Evolutionary conservation across 805 yeast genomes (phyloP).

Genomic region (Candida vaughaniae): DNA sequence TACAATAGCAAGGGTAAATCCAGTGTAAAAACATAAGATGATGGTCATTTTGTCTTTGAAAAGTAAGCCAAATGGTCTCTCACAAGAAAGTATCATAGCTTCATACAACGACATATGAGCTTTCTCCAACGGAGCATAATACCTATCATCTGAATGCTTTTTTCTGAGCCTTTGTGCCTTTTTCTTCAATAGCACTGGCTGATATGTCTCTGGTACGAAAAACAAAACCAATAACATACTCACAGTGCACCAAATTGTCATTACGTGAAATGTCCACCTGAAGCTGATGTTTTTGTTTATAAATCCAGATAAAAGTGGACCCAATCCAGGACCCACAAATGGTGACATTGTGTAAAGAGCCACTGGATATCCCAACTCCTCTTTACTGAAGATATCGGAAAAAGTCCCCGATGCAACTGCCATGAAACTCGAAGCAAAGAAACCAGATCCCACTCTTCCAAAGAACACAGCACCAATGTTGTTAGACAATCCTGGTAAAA

Average conservation of each 20-base stretch:
- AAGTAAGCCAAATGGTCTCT: constrained; percentile 24
- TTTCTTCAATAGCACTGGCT: constrained; percentile 22
- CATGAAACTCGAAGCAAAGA: constrained; percentile 28
- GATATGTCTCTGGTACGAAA: constrained; percentile 30
- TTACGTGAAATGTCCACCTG: constrained; percentile 26
- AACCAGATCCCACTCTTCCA: constrained; percentile 27
- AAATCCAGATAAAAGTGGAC: constrained; percentile 29
- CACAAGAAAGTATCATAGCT: constrained; percentile 19
- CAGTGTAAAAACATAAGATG: constrained; percentile 37
- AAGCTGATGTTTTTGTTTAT: constrained; percentile 18
- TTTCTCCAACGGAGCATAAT: constrained; percentile 43
- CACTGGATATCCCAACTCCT: constrained; percentile 22
- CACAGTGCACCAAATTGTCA: constrained; percentile 22
- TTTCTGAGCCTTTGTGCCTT: constrained; percentile 27
- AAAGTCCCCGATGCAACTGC: constrained; percentile 30
- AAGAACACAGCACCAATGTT: constrained; percentile 26
- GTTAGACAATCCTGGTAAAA: constrained; percentile 23
- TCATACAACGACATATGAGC: constrained; percentile 15
- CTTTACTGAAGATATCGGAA: constrained; percentile 26
- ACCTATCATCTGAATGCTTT: constrained; percentile 33
- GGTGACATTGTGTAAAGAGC: constrained; percentile 28
- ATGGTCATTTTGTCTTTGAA: constrained; percentile 28
- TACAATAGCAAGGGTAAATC: constrained; percentile 44
- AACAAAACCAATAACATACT: constrained; percentile 19
- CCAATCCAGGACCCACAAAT: constrained; percentile 30